These are phyloP conservation scores for Draba incana DNA, from an alignment of 345 rosid species.

Conservation along the genomic window DNA sequence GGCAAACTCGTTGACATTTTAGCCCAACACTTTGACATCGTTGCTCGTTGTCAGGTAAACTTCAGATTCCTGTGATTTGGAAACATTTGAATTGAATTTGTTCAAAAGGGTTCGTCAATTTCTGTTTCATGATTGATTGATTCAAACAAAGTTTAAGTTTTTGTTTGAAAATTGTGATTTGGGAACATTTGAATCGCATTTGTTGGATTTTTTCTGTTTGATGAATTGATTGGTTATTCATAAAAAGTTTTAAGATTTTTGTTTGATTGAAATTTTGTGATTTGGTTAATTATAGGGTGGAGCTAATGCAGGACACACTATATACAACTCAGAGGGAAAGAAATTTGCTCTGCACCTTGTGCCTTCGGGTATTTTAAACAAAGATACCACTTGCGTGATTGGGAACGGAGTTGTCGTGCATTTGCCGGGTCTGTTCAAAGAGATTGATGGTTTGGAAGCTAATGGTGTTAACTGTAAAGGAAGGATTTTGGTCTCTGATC, in stretches of 20 bases:
- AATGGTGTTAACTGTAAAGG: conserved; percentile 85
- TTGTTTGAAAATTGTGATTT: background rate
- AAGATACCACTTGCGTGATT: conserved; percentile 85
- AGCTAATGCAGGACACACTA: conserved; percentile 99
- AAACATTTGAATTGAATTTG: background rate
- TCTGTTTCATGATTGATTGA: background rate
- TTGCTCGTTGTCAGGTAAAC: conserved; percentile 95
- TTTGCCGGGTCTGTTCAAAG: conserved; percentile 81
- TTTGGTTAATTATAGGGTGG: conserved; percentile 65
- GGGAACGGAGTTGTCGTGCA: conserved; percentile 98
- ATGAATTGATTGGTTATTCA: too few relatives aligned
- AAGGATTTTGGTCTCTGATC: conserved; percentile 90
- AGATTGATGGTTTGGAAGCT: conserved; percentile 82
- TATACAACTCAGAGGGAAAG: conserved; percentile 88
- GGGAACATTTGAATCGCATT: too few relatives aligned
- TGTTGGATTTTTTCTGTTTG: too few relatives aligned
- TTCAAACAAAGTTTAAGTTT: background rate
- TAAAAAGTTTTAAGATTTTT: too few relatives aligned
- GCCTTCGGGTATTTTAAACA: conserved; percentile 89
- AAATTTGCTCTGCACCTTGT: conserved; percentile 97
- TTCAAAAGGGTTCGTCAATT: background rate
- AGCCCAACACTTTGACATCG: conserved; percentile 86
- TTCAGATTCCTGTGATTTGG: conserved; percentile 11
- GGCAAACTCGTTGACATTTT: conserved; percentile 97
- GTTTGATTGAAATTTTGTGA: background rate